phyloP scores from a whole-genome alignment of 805 yeast species.

The Saturnispora ahearnii region DNA sequence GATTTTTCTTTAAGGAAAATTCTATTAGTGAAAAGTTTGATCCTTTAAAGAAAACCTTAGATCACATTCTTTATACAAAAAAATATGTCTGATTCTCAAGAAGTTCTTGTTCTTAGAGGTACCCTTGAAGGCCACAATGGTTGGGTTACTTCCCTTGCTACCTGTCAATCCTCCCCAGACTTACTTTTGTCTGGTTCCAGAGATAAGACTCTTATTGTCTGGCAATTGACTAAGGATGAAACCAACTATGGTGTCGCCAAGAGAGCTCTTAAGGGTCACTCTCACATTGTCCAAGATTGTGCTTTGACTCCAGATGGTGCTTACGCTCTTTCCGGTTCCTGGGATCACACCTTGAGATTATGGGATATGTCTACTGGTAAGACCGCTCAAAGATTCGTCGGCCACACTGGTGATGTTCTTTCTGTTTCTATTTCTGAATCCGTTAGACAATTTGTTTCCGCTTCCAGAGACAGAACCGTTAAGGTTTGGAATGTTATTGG shows the following conservation, averaged over 20 bases:
- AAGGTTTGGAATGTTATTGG: conserved; percentile 99
- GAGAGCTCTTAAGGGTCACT: conserved; percentile 96
- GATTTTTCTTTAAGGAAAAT: background rate
- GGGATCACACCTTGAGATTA: conserved; percentile 99
- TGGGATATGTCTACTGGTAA: conserved; percentile 96
- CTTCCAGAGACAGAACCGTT: conserved; percentile 98
- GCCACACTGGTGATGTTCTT: conserved; percentile 96
- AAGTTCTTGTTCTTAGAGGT: conserved; percentile 99
- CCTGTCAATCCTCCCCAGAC: conserved; percentile 97
- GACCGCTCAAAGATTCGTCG: conserved; percentile 89
- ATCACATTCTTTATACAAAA: background rate
- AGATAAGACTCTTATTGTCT: conserved; percentile 96
- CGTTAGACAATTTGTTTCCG: conserved; percentile 97
- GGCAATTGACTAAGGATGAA: conserved; percentile 95
- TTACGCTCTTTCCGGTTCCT: conserved; percentile 96
- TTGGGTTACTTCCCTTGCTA: conserved; percentile 98
- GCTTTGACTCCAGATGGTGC: conserved; percentile 96
- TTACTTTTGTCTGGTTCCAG: conserved; percentile 96
- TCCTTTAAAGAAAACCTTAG: background rate
- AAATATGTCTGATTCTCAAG: conserved; percentile 63
- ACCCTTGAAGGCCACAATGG: conserved; percentile 93
- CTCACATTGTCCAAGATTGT: conserved; percentile 97
- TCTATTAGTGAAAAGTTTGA: background rate
- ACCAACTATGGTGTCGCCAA: conserved; percentile 97
- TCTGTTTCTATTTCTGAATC: conserved; percentile 93